Base-by-base conservation (phyloP, 257 asterid genomes). In the Scutellaria galericulata region DNA sequence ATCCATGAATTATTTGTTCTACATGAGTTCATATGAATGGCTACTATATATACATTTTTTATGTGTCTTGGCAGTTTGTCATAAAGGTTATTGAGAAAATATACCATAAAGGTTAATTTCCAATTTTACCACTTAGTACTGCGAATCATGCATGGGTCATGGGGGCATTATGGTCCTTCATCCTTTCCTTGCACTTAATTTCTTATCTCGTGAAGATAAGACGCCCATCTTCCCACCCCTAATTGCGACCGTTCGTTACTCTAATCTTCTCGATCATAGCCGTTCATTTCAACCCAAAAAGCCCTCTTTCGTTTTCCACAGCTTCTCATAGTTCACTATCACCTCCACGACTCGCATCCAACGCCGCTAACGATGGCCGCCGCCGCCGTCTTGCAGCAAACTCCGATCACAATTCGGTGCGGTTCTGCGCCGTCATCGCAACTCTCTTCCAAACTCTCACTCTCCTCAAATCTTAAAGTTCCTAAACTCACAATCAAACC, bases 301-400 rank as follows among this genome's bases (percentile, higher is more conserved):
- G 65, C 56, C 77, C 35, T 15, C 11, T 7, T 9, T 13, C 56
- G 9, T 8, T 8, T 62, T 15, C 22, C 24, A 59, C 10, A 0
- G 27, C 63, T 62, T 20, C 47, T 18, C 77, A 44, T 41, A 52
- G 24, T 54, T 56, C 75, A 35, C 65, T 56, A 37, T 41, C 62
- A 9, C 52, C 65, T 11, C 75, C 46, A 8, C 37, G 37, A 2
- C 37, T 31, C 4, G 37, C 5, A 31, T 3, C 56, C 73, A 39
- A 42, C 31, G 83, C 85, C 70, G 74, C 77, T 48, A 65, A 62
- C 47, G 75, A 88, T 88, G 95, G 82, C 84, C 80, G 91, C 90
- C 76, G 92, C 91, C 75, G 84, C 87, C 27, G 27, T 24, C 13
- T 73, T 90, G 6, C 94, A 86, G 54, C 96, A 84, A 81, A 70